These are phyloP conservation scores for Fragosphaeria purpurea DNA, from an alignment of 2,329 filamentous ascomycete species.

Conservation along the genomic window DNA sequence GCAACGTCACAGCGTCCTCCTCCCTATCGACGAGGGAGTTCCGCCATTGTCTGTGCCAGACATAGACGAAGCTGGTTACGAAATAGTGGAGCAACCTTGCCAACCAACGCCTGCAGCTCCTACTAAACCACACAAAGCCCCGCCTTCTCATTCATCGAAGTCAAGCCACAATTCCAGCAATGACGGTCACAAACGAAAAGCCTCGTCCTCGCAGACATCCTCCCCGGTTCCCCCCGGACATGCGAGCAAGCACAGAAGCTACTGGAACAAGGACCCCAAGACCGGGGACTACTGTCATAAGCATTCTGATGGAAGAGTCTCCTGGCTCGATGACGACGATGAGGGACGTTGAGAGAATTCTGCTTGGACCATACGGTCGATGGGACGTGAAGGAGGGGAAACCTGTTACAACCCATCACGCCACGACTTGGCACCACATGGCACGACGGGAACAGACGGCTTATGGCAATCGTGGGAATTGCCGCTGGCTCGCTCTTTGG, in stretches of 20 bases:
- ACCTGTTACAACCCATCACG: no score
- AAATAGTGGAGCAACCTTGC: neutral
- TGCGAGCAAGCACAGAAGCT: constrained; percentile 1
- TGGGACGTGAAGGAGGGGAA: no score
- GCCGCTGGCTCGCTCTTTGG: no score
- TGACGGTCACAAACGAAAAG: constrained; percentile 3
- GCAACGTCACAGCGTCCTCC: neutral
- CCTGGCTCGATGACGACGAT: constrained; percentile 3
- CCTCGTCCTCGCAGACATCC: neutral
- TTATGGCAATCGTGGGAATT: no score
- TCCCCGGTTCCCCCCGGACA: neutral
- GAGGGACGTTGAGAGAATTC: neutral
- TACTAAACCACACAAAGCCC: neutral
- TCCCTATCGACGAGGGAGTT: neutral
- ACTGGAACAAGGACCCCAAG: constrained; percentile 4
- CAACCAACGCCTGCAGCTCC: constrained; percentile 2
- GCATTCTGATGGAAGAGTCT: constrained; percentile 6
- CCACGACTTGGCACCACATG: no score
- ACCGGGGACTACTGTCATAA: constrained; percentile 2
- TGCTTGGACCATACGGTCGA: no score
- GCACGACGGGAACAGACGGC: no score
- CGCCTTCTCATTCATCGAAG: neutral
- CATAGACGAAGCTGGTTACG: neutral
- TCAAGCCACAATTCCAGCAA: no score
- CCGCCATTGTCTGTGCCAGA: neutral